Base-by-base conservation (phyloP, 306 rosid genomes). In the Ochetophila trinervis region DNA sequence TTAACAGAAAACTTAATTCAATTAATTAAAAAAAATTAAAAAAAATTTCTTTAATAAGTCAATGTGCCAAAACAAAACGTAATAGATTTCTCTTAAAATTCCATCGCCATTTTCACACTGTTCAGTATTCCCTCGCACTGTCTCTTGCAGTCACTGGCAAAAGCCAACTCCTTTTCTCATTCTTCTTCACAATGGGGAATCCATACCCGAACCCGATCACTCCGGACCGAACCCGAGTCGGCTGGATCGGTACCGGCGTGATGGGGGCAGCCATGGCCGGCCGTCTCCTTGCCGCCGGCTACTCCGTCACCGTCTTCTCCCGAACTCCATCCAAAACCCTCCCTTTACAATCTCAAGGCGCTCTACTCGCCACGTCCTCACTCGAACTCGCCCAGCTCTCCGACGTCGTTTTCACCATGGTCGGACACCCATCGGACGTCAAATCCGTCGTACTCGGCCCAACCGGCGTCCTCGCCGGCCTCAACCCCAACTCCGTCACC, bases 221-320 rank as follows among this genome's bases (percentile, higher is more conserved):
- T 6, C 78, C 85, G 0, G 12, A 83, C 5, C n/a, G 71, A 67
- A 88, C 88, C 70, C 84, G 86, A 34, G 68, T 91, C 17, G 95
- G 96, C 0, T 91, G 86, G 88, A 83, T 85, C 48, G 95, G 97
- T 21, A 82, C 85, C 32, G 96, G 97, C 56, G 94, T 91, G 0
- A 86, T 88, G 96, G 94, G 96, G 13, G 69, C 79, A 36, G 89
- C 94, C 53, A 91, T 91, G 97, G 91, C 91, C 70, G 76, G 94
- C 23, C 96, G 91, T 21, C 84, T 91, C 50, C 65, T 91, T 82
- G 53, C 87, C 19, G 86, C 88, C 17, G 96, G 94, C n/a, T 86
- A 83, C 84, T 62, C 72, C 16, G 58, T 91, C 84, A n/a, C 86
- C 19, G 12, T 88, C 85, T 91, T 73, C 86, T 93, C 96, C 8